Conservation (phyloP, 495 filamentous ascomycete genomes). For the Trichocladium antarcticum region DNA sequence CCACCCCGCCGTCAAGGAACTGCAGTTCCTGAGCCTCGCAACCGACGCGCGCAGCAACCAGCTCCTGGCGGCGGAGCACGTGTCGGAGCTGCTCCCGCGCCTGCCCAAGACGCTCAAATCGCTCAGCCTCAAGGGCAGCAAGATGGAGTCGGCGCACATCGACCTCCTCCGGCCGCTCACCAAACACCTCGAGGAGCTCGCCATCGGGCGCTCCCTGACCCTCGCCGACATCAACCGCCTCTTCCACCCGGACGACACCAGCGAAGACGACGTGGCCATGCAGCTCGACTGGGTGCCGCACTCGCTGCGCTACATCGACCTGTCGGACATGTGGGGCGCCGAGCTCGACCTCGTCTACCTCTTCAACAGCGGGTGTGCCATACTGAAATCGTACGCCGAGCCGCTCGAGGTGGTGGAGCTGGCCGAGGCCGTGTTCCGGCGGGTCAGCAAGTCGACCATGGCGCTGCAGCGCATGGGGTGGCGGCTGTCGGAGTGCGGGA, state of each 20-base stretch:
- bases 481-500: constrained; percentile 57
- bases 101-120: constrained; percentile 61
- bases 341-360: constrained; percentile 52
- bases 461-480: constrained; percentile 45
- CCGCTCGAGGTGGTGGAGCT: constrained; percentile 76
- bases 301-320: constrained; percentile 65
- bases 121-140: constrained; percentile 66
- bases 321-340: constrained; percentile 49
- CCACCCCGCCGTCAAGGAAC: constrained; percentile 57
- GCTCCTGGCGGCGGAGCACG: constrained; percentile 53
- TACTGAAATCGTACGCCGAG: constrained; percentile 51
- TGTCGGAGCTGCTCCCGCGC: constrained; percentile 54
- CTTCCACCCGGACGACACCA: constrained; percentile 37
- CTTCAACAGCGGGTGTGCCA: constrained; percentile 45
- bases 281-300: constrained; percentile 46
- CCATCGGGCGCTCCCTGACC: constrained; percentile 58
- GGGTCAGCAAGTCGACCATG: constrained; percentile 42
- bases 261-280: constrained; percentile 23
- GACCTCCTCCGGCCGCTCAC: constrained; percentile 57
- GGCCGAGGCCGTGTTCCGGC: constrained; percentile 55
- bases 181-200: constrained; percentile 71
- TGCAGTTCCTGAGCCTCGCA: constrained; percentile 66
- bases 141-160: constrained; percentile 54
- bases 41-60: constrained; percentile 65
- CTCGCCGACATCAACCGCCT: constrained; percentile 52